These are phyloP conservation scores for Suhomyces anneliseae DNA, from an alignment of 1,139 yeast species.

Conservation along the genomic window DNA sequence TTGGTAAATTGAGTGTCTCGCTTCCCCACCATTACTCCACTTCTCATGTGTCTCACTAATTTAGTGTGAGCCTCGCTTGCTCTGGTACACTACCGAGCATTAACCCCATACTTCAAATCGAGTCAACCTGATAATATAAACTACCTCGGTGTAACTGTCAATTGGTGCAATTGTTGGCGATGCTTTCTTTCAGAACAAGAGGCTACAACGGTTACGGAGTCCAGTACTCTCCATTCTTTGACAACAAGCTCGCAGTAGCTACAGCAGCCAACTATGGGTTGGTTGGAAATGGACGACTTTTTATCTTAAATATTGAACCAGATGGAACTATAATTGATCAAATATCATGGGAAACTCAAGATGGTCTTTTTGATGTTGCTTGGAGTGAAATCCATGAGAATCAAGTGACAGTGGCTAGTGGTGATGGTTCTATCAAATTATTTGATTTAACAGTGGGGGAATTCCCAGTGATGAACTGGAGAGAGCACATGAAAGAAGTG, in stretches of 20 bases:
- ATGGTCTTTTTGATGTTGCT: slow-evolving; percentile 81
- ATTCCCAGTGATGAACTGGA: slow-evolving; percentile 75
- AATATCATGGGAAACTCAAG: slow-evolving; percentile 82
- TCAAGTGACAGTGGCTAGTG: slow-evolving; percentile 78
- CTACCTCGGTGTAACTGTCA: background rate
- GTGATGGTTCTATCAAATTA: slow-evolving; percentile 84
- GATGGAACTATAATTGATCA: slow-evolving; percentile 61
- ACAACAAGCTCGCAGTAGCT: slow-evolving; percentile 86
- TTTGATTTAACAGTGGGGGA: slow-evolving; percentile 70
- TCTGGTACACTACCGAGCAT: background rate
- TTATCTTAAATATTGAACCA: slow-evolving; percentile 64
- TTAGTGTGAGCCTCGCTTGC: too few relatives aligned
- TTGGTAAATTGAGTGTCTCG: too few relatives aligned
- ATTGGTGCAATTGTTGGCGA: slow-evolving; percentile 19
- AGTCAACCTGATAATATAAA: background rate
- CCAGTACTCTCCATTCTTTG: slow-evolving; percentile 89
- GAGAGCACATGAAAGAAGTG: slow-evolving; percentile 85
- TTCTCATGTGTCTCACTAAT: too few relatives aligned
- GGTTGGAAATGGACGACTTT: slow-evolving; percentile 88
- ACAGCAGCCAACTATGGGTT: slow-evolving; percentile 90
- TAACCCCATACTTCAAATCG: background rate
- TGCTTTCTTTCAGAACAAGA: slow-evolving; percentile 73
- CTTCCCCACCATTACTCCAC: too few relatives aligned
- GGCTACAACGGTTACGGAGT: slow-evolving; percentile 89
- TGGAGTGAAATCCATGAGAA: slow-evolving; percentile 94